Conservation (phyloP, 2,329 filamentous ascomycete species). For the Rutstroemia sp. region DNA sequence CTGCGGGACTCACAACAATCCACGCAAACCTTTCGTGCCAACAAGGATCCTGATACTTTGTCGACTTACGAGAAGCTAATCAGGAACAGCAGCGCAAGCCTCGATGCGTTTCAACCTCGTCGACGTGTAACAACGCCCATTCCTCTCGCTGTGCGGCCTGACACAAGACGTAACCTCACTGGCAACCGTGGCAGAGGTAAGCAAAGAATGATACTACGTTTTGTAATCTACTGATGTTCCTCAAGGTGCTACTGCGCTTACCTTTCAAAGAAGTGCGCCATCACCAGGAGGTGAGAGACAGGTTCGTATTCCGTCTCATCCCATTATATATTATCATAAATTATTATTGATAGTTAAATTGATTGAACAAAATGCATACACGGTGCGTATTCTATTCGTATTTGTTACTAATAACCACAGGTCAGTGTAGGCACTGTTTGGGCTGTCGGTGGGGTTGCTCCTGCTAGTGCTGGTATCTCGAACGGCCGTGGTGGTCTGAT, state of each 20-base stretch:
- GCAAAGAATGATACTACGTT: constrained; percentile 2
- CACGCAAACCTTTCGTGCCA: constrained; percentile 44
- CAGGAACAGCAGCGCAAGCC: constrained; percentile 35
- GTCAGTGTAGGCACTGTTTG: constrained; percentile 65
- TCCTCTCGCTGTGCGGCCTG: constrained; percentile 12
- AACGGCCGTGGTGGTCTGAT: constrained; percentile 57
- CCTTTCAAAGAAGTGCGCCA: constrained; percentile 23
- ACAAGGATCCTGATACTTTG: constrained; percentile 39
- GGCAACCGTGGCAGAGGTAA: constrained; percentile 23
- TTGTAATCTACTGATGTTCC: constrained; percentile 6
- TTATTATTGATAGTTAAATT: too few species aligned
- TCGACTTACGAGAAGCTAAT: constrained; percentile 39
- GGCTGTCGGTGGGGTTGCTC: constrained; percentile 65
- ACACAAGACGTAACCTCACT: constrained; percentile 17
- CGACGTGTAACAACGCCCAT: constrained; percentile 23
- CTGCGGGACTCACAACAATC: constrained; percentile 34
- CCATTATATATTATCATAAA: too few species aligned
- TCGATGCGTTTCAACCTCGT: constrained; percentile 46
- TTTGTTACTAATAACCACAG: constrained; percentile 30
- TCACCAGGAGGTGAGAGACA: constrained; percentile 24
- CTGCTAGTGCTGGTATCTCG: constrained; percentile 47
- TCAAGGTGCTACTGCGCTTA: constrained; percentile 25
- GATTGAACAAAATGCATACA: too few species aligned
- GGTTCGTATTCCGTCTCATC: constrained; percentile 16
- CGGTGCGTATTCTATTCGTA: neutral